phyloP scores from a whole-genome alignment of 1,139 yeast genomes.

The Lodderomyces oxycetoniae region DNA sequence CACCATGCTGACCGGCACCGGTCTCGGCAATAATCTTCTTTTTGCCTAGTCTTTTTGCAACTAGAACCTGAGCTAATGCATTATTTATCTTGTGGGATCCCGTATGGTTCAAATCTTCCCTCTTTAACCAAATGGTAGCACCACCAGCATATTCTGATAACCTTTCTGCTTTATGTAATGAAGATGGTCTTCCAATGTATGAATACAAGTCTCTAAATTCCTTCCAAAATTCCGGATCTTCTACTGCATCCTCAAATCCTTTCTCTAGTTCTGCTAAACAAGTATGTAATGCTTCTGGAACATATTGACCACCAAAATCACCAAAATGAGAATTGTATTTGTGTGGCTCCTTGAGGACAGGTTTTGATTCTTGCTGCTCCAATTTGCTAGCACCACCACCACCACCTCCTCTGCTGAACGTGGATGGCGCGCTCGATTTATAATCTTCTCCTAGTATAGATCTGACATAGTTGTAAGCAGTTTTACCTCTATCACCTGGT shows the following conservation, averaged over 20 bases:
- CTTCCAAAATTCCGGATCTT: conserved; percentile 89
- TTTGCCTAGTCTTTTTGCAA: conserved; percentile 92
- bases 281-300: conserved; percentile 92
- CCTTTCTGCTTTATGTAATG: conserved; percentile 86
- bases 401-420: conserved; percentile 17
- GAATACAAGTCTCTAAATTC: conserved; percentile 76
- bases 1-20: conserved; percentile 99
- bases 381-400: conserved; percentile 17
- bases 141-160: conserved; percentile 90
- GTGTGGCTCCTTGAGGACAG: conserved; percentile 50
- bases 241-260: conserved; percentile 82
- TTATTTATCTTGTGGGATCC: conserved; percentile 97
- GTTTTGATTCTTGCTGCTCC: conserved; percentile 20
- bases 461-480: conserved; percentile 63
- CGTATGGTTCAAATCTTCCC: conserved; percentile 97
- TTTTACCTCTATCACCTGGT: conserved; percentile 53
- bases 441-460: conserved; percentile 64
- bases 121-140: conserved; percentile 94
- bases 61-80: conserved; percentile 88
- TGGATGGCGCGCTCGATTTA: conserved; percentile 29
- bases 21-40: conserved; percentile 93
- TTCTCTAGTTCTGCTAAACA: conserved; percentile 84
- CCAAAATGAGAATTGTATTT: conserved; percentile 78
- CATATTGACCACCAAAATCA: conserved; percentile 97
- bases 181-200: conserved; percentile 95